phyloP scores from a whole-genome alignment of 768 basidiomycete genomes.

The Boletus edulis region DNA sequence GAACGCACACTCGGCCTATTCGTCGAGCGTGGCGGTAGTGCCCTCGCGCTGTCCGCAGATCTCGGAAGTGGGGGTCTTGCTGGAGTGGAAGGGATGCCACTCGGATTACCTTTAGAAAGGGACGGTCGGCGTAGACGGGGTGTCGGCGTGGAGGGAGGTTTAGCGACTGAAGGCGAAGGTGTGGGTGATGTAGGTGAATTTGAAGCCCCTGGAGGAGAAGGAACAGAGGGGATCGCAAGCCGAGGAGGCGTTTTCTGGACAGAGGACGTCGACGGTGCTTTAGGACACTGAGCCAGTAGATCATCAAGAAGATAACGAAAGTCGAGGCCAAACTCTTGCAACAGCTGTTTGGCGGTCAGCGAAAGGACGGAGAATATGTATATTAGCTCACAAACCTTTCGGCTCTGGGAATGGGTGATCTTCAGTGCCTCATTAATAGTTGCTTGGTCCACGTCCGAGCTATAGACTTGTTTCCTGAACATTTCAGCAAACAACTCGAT shows the following conservation, averaged over 20 bases:
- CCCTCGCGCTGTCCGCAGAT: slow-evolving; percentile 27
- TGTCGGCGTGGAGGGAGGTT: slow-evolving; percentile 27
- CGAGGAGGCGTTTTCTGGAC: slow-evolving; percentile 29
- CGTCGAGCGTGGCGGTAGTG: slow-evolving; percentile 60
- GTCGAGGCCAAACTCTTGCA: slow-evolving; percentile 92
- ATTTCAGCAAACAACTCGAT: slow-evolving; percentile 79
- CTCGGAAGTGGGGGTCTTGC: slow-evolving; percentile 26
- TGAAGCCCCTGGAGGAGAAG: slow-evolving; percentile 14
- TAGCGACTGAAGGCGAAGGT: slow-evolving; percentile 12
- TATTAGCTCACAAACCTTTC: slow-evolving; percentile 54
- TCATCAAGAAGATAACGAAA: slow-evolving; percentile 89
- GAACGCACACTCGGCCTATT: slow-evolving; percentile 59
- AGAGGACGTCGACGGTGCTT: slow-evolving; percentile 26
- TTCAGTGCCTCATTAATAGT: slow-evolving; percentile 76
- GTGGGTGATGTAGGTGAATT: slow-evolving; percentile 14
- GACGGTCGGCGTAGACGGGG: slow-evolving; percentile 26
- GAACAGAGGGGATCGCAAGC: slow-evolving; percentile 16
- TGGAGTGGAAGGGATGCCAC: slow-evolving; percentile 17
- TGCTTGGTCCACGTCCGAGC: slow-evolving; percentile 66
- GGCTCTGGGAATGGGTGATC: slow-evolving; percentile 78
- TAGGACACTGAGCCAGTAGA: slow-evolving; percentile 55
- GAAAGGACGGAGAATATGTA: background rate
- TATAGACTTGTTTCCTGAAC: slow-evolving; percentile 91
- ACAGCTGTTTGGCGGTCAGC: slow-evolving; percentile 47
- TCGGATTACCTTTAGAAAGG: slow-evolving; percentile 28